Base-by-base conservation (phyloP, 257 asterid species). In the Nicotiana knightiana region DNA sequence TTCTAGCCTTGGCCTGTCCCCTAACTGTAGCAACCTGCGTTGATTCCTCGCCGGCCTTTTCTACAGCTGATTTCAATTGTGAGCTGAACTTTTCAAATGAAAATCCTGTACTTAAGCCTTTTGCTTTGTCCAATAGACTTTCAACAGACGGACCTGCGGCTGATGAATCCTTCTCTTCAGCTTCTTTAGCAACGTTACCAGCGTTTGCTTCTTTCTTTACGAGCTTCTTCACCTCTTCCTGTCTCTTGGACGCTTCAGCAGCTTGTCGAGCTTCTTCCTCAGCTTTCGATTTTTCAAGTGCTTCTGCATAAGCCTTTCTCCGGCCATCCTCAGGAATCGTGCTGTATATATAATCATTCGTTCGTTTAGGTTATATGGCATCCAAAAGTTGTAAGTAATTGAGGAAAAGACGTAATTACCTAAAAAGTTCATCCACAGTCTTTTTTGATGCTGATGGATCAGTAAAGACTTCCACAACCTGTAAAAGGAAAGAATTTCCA, bases 381-480 rank as follows among this genome's bases (percentile, higher is more conserved):
- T 15, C 26, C 80, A 51, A 3, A 51, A 15, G 26, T 48, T 9
- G 80, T 70, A 70, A 32, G 11, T 46, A 62, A 59, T 57, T 78
- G 11, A 82, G 63, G 63, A 51, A 57, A 16, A 37, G 64, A 37
- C 28, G 65, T 70, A 35, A 16, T 54, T 87, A 95, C 99, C 97
- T 90, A 83, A 96, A 88, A 76, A 86, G 94, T 83, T 96, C 97
- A 28, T 81, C 85, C 76, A 90, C 85, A 64, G 92, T 70, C 81
- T 87, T 89, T 7, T 87, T 82, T 39, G 96, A 85, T 79, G 98
- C 99, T 48, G 92, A 90, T 83, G 99, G 97, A 94, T 92, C 89
- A 61, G 94, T 86, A 81, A n/a, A 90, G 75, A 93, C 97, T 88
- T 91, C 90, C 84, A 96, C 97, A 84, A 93, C 99, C 99, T 95